These are phyloP conservation scores for Melaleuca quinquenervia DNA, from an alignment of 345 rosid genomes.

Conservation along the genomic window DNA sequence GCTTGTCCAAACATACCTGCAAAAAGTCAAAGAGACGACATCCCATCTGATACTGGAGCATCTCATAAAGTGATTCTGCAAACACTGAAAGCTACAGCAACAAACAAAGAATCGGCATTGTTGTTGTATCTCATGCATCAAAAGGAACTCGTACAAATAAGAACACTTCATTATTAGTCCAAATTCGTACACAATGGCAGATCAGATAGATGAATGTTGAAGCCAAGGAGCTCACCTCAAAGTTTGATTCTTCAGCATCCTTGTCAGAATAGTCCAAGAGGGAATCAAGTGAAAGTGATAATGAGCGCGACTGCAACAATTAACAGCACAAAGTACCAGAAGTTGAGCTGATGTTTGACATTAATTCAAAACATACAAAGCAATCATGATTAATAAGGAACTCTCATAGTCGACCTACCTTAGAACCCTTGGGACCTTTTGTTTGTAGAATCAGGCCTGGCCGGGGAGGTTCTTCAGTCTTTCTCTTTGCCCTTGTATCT, in stretches of 20 bases:
- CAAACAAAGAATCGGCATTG: not conserved
- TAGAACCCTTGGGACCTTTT: slow-evolving; percentile 51
- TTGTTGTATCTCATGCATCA: not conserved
- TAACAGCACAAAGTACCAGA: not conserved
- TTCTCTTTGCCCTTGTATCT: slow-evolving; percentile 61
- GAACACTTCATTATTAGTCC: not conserved
- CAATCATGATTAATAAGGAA: not conserved
- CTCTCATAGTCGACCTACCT: slow-evolving; percentile 32
- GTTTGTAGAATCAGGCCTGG: slow-evolving; percentile 73
- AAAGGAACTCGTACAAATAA: not conserved
- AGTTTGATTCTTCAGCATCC: slow-evolving; percentile 85
- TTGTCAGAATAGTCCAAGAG: slow-evolving; percentile 87
- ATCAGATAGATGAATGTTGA: not conserved
- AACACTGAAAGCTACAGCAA: slow-evolving; percentile 75
- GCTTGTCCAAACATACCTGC: slow-evolving; percentile 36
- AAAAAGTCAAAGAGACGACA: slow-evolving; percentile 66
- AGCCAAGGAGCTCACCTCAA: slow-evolving; percentile 46
- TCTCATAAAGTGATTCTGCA: slow-evolving; percentile 84
- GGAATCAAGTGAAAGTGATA: slow-evolving; percentile 82
- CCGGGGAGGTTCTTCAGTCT: slow-evolving; percentile 66
- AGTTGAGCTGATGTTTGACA: not conserved
- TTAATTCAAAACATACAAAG: not conserved
- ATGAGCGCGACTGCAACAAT: slow-evolving; percentile 49
- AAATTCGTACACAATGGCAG: not conserved
- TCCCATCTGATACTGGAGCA: slow-evolving; percentile 97